Evolutionary conservation across 805 yeast species (phyloP).

Genomic region (Kodamaea kakaduensis): DNA sequence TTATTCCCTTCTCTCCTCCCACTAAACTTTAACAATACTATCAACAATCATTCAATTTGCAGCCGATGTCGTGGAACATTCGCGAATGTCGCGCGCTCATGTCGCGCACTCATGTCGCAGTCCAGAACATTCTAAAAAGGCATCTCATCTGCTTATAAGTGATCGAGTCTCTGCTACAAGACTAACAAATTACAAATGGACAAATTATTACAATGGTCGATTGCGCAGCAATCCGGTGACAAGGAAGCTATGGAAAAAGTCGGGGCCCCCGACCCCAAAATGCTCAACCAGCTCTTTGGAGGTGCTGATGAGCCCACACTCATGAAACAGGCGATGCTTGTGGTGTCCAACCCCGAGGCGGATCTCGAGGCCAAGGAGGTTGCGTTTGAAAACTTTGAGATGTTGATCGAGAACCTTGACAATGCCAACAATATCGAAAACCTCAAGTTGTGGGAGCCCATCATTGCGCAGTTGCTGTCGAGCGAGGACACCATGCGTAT

Average conservation of each 20-base stretch:
- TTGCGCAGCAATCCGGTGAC: slow-evolving; percentile 71
- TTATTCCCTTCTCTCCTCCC: too few species aligned
- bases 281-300: slow-evolving; percentile 69
- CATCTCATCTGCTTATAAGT: too few species aligned
- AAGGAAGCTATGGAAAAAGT: slow-evolving; percentile 59
- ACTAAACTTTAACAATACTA: too few species aligned
- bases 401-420: slow-evolving; percentile 88
- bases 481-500: slow-evolving; percentile 43
- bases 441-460: slow-evolving; percentile 72
- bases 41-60: too few species aligned
- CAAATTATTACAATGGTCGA: slow-evolving; percentile 87
- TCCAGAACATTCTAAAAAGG: too few species aligned
- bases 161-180: too few species aligned
- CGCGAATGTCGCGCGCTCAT: too few species aligned
- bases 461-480: slow-evolving; percentile 51
- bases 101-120: too few species aligned
- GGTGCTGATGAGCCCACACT: slow-evolving; percentile 84
- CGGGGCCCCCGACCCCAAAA: slow-evolving; percentile 76
- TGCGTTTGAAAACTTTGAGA: slow-evolving; percentile 88
- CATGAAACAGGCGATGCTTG: slow-evolving; percentile 73
- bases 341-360: slow-evolving; percentile 55
- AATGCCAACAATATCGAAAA: slow-evolving; percentile 91
- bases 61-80: too few species aligned
- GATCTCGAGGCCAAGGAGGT: slow-evolving; percentile 59
- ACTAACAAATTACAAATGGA: too few species aligned